These are phyloP conservation scores for Calonectria pseudoturangicola DNA, from an alignment of 2,329 filamentous ascomycete genomes.

Conservation along the genomic window DNA sequence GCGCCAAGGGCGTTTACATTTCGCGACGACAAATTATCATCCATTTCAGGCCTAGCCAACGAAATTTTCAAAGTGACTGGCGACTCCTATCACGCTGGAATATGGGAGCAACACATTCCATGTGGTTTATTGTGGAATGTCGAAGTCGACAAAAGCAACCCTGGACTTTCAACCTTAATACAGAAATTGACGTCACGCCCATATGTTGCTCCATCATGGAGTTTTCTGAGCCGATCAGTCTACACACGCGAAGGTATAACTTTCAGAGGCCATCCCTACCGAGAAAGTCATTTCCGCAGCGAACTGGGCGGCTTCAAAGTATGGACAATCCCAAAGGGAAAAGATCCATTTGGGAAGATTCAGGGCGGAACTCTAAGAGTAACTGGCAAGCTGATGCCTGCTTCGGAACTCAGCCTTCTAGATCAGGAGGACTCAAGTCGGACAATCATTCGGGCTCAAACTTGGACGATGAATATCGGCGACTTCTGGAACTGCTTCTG, in stretches of 20 bases:
- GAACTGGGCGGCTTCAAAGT: neutral
- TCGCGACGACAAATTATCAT: neutral
- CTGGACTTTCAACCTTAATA: neutral
- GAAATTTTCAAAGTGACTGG: neutral
- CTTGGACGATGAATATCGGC: neutral
- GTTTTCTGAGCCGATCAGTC: constrained; percentile 4
- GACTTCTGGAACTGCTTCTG: neutral
- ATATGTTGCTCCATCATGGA: constrained; percentile 2
- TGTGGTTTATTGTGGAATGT: constrained; percentile 10
- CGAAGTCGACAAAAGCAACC: neutral
- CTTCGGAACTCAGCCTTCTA: neutral
- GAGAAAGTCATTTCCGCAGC: constrained; percentile 4
- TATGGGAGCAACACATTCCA: constrained; percentile 4
- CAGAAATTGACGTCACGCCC: neutral
- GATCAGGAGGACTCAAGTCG: constrained; percentile 9
- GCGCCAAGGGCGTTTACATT: neutral
- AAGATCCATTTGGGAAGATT: constrained; percentile 13
- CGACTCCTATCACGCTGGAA: constrained; percentile 1
- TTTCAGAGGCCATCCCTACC: neutral
- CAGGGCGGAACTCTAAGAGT: neutral
- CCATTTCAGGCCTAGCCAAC: constrained; percentile 2
- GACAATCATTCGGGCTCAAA: neutral
- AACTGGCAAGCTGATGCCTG: neutral
- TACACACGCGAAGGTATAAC: constrained; percentile 9
- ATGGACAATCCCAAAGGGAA: neutral